A percentile compares a stretch with the other conserved stretches of the same genome.
These are phyloP conservation scores for Luvunga scandens DNA, from an alignment of 345 rosid species.

Conservation along the genomic window DNA sequence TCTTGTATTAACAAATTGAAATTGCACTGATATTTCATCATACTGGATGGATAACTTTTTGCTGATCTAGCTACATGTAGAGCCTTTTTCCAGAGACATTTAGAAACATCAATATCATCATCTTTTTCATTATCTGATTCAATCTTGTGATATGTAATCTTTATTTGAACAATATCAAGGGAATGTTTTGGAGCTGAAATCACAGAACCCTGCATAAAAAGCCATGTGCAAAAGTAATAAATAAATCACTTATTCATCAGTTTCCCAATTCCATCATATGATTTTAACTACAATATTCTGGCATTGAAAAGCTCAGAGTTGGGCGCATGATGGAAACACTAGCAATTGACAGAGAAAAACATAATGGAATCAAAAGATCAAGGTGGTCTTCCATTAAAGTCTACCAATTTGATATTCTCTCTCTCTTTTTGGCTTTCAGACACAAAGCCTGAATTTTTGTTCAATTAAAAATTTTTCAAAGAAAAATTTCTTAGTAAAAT, in stretches of 20 bases:
- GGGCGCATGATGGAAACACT: not conserved
- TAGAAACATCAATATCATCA: slow-evolving; percentile 34
- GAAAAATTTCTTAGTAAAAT: not conserved
- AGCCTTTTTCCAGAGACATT: slow-evolving; percentile 52
- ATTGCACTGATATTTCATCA: slow-evolving; percentile 65
- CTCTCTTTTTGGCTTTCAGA: not conserved
- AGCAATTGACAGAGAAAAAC: not conserved
- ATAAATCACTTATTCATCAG: not conserved
- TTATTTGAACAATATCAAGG: slow-evolving; percentile 63
- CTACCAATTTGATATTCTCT: not conserved
- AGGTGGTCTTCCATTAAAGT: not conserved
- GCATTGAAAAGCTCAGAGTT: not conserved
- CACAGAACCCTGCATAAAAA: slow-evolving; percentile 60
- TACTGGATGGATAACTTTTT: slow-evolving; percentile 41
- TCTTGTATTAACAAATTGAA: slow-evolving; percentile 65
- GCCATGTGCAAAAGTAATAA: not conserved
- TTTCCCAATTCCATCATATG: not conserved
- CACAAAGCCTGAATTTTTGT: not conserved
- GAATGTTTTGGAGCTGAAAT: slow-evolving; percentile 51
- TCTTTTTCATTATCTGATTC: slow-evolving; percentile 26
- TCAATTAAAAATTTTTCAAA: not conserved
- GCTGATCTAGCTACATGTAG: slow-evolving; percentile 51
- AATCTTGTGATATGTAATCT: slow-evolving; percentile 41
- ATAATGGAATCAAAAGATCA: not conserved
- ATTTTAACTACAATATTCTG: not conserved